phyloP scores from a whole-genome alignment of 2,329 filamentous ascomycete genomes.

The Aspergillus melleus region DNA sequence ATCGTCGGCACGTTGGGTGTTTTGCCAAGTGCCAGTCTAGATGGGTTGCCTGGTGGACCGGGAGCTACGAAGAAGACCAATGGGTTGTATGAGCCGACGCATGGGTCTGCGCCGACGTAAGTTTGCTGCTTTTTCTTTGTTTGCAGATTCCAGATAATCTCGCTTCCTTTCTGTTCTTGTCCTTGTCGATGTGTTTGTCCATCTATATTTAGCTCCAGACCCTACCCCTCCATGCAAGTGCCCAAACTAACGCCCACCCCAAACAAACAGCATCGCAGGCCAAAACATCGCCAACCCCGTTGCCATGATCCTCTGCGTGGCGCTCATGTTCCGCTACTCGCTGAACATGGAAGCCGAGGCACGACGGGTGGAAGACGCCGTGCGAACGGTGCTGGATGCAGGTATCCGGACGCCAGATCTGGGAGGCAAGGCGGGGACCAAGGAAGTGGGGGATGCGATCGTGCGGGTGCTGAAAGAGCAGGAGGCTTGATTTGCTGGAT shows the following conservation, averaged over 20 bases:
- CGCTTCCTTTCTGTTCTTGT: too few relatives aligned
- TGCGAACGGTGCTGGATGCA: constrained; percentile 71
- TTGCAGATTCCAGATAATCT: too few relatives aligned
- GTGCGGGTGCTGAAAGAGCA: constrained; percentile 63
- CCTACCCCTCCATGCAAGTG: not conserved
- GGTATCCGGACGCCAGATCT: constrained; percentile 78
- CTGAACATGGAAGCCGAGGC: constrained; percentile 75
- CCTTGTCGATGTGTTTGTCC: too few relatives aligned
- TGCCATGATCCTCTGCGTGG: constrained; percentile 82
- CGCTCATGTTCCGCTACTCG: constrained; percentile 93
- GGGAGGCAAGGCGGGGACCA: constrained; percentile 69
- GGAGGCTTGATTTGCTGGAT: too few relatives aligned
- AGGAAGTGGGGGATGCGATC: constrained; percentile 74
- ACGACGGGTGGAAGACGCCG: constrained; percentile 74
- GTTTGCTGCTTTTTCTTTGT: constrained; percentile 10
- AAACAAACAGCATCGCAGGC: constrained; percentile 69
- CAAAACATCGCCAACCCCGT: constrained; percentile 85
- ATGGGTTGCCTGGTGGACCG: constrained; percentile 67
- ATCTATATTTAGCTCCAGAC: too few relatives aligned
- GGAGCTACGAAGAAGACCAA: constrained; percentile 70
- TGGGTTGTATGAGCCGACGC: constrained; percentile 92
- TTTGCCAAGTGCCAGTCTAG: constrained; percentile 79
- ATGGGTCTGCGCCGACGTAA: constrained; percentile 55
- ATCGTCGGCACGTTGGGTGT: constrained; percentile 86
- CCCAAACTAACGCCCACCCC: not conserved